Evolutionary conservation across 768 basidiomycete genomes (phyloP).

Genomic region (Lanmaoa rubissima): DNA sequence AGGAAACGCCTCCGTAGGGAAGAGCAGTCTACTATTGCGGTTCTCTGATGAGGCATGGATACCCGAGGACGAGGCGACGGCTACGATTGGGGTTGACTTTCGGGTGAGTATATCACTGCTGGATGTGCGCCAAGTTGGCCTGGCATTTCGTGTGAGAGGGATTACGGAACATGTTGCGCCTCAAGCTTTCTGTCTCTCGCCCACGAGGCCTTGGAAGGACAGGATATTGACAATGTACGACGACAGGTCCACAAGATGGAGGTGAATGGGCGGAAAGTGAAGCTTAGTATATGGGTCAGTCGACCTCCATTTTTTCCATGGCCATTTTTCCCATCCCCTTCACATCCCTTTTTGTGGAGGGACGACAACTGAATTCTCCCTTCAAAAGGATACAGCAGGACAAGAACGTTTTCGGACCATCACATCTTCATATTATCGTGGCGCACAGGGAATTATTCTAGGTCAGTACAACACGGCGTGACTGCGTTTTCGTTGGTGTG

Average conservation of each 20-base stretch:
- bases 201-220: background rate
- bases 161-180: background rate
- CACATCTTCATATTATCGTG: constrained; percentile 92
- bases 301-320: background rate
- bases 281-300: constrained; percentile 94
- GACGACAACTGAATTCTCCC: background rate
- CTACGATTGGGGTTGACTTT: constrained; percentile 85
- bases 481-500: background rate
- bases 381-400: constrained; percentile 81
- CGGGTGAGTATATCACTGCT: constrained; percentile 48
- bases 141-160: background rate
- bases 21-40: constrained; percentile 86
- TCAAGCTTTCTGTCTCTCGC: background rate
- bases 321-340: too few relatives aligned
- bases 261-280: constrained; percentile 77
- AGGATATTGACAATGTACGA: background rate
- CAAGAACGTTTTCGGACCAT: constrained; percentile 97
- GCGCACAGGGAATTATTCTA: constrained; percentile 80
- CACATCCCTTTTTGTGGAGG: background rate
- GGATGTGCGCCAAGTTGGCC: background rate
- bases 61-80: constrained; percentile 84
- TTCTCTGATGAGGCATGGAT: constrained; percentile 98
- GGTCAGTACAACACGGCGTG: constrained; percentile 36
- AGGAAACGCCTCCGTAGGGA: constrained; percentile 89
- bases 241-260: constrained; percentile 85